Base-by-base conservation (phyloP, 768 basidiomycete genomes). In the Naganishia vishniacii region DNA sequence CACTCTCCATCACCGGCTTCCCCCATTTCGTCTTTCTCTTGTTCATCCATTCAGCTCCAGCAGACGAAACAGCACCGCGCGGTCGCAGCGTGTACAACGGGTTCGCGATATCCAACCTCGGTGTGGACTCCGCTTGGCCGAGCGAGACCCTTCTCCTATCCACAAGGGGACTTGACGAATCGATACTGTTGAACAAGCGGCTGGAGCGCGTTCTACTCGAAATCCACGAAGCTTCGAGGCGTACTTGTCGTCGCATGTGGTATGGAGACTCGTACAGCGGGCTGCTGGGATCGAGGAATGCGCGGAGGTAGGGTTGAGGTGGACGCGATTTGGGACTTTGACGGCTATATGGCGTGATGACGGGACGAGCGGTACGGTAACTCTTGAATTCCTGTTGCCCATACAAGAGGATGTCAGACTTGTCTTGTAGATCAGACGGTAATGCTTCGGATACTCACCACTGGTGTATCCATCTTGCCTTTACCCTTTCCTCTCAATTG, bases 231-330 rank as follows among this genome's bases (percentile, higher is more conserved):
- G 34, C 12, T 1, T 28, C 7, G 23, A 41, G 34, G 15, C 23
- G 34, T 2, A 15, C 18, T 25, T 40, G 34, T 41, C 37, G 53
- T 8, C 53, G 53, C 11, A 23, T 20, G n/a, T 37, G 34, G 37
- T 56, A 56, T 1, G 53, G 53, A 13, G 53, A 56, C 23, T 56
- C 53, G 53, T 56, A 56, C 34, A 56, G 53, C 1, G 53, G 53
- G n/a, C 53, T 56, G 53, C 23, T 56, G 5, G 34, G n/a, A 26
- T 56, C 53, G 31, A 56, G 37, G 34, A 20, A 26, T 8, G 53
- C 20, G n/a, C 53, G 53, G 23, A 23, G 53, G 18, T 37, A 20
- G 9, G 37, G 53, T 23, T 34, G 37, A 23, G 53, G 13, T 6
- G 53, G 23, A 2, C 32, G 32, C 1, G 31, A 12, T 20, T 44